Base-by-base conservation (phyloP, 352 stramenopile genomes). In the Pythium chondricola region DNA sequence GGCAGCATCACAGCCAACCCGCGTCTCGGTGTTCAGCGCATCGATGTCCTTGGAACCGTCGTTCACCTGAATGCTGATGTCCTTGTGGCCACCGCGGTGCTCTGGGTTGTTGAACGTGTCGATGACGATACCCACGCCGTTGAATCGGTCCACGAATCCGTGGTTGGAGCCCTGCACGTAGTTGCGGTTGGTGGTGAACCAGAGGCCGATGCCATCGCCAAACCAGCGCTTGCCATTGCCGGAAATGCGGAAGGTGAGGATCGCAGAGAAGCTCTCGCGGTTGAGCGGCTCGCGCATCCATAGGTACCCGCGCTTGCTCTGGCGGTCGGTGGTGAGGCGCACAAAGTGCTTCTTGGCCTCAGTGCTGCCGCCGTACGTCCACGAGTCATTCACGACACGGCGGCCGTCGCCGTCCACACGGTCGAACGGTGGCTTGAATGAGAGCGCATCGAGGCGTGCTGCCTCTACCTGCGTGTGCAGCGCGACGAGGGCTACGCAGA, bases 271-370 rank as follows among this genome's bases (percentile, higher is more conserved):
- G 22, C 64, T 67, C 35, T 91, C 69, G 33, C 66, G 69, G 0
- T 51, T 57, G 42, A 94, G 52, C 9, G 52, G 55, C 18, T 80
- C 58, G 21, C 71, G 78, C 54, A 85, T 66, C 83, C 83, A 94
- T 29, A 94, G n/a, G 49, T 80, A 83, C 0, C 83, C 83, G 32
- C 74, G 69, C 61, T 93, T 91, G 66, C 79, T 92, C 63, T 94
- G 83, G 0, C 83, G 79, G 51, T 94, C 82, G 8, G 83, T 83
- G n/a, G 83, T 94, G n/a, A 94, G 61, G 22, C 83, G 83, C 32
- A 93, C 65, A 56, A 94, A 94, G 66, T 87, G 67, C 63, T 91
- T 89, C 60, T 93, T 92, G 17, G 80, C 69, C 51, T 90, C 76
- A 21, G 83, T 49, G 51, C 68, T 77, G 43, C 81, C 83, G 44